Evolutionary conservation across 2,329 filamentous ascomycete species (phyloP), one percentile per base, ranked within the genome.

Genomic region (Cladosporium phlei): DNA sequence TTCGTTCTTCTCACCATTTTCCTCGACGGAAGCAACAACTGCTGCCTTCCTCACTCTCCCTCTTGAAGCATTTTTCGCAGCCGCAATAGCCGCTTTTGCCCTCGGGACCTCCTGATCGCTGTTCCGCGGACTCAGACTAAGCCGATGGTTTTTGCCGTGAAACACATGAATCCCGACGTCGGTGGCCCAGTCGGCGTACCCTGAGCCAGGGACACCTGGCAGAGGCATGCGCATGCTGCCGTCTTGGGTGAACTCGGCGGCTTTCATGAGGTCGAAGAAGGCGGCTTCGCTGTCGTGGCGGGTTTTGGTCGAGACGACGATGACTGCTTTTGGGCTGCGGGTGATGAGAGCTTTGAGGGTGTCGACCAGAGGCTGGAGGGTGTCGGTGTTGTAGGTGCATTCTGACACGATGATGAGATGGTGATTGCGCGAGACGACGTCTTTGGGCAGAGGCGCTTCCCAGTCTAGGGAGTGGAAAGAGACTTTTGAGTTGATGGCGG

Each of bases 331-430:
- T 2, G 77, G 75, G 5, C 74, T 78, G 22, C 60, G 60, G 14
- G 63, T 58, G 32, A 73, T 64, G 38, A 85, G 63, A 8, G 64
- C 66, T 17, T 59, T 55, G 8, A 87, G 65, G 1, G 80, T 82
- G 21, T 66, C 65, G 6, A 86, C 81, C 28, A 87, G 67, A 19
- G 78, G 73, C 2, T 80, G 78, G 42, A 83, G 75, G 49, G 79
- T 83, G 56, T 85, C 82, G 12, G 76, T 70, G 60, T 87, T 87
- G 66, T 88, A 88, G 2, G 83, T 87, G 64, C 84, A 87, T 61
- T 88, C 84, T 2, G 82, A 80, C 1, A 85, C 76, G 3, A 86
- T 60, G 17, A 86, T 71, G 25, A 87, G 58, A 60, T 85, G 77
- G 56, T 79, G 72, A 9, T 72, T 62, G 28, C 69, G 60, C 4